Evolutionary conservation across 1,139 yeast genomes (phyloP).

Genomic region (Yueomyces sp.): DNA sequence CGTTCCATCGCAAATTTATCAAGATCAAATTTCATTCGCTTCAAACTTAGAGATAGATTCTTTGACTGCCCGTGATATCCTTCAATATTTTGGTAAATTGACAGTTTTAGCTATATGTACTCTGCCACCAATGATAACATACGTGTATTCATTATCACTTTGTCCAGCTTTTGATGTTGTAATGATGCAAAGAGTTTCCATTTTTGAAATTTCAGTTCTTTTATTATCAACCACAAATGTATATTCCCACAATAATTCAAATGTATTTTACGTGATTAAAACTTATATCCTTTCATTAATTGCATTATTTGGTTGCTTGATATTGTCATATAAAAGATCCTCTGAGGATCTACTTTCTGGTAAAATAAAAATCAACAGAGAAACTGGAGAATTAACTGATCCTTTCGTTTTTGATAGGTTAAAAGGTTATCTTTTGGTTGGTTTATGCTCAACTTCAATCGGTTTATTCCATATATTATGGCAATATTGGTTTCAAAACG

Average conservation of each 20-base stretch:
- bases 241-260: neutral
- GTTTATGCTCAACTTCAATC: slow-evolving; percentile 14
- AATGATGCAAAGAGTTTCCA: slow-evolving; percentile 15
- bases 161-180: slow-evolving; percentile 18
- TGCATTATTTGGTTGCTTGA: slow-evolving; percentile 9
- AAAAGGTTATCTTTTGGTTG: slow-evolving; percentile 18
- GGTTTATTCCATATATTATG: slow-evolving; percentile 19
- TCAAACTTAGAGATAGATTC: neutral
- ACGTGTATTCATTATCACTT: slow-evolving; percentile 11
- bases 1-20: neutral
- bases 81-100: slow-evolving; percentile 6
- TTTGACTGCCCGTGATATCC: neutral
- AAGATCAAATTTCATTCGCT: neutral
- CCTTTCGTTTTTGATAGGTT: slow-evolving; percentile 21
- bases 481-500: slow-evolving; percentile 10
- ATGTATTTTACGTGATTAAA: slow-evolving; percentile 5
- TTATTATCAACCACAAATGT: slow-evolving; percentile 12
- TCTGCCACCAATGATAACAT: slow-evolving; percentile 9
- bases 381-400: slow-evolving; percentile 18
- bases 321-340: slow-evolving; percentile 17
- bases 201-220: slow-evolving; percentile 15
- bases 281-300: slow-evolving; percentile 7
- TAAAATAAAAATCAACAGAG: slow-evolving; percentile 14
- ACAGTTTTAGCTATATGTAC: slow-evolving; percentile 7
- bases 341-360: slow-evolving; percentile 17